Base-by-base conservation (phyloP, 768 basidiomycete species). In the Lactarius evosmus region DNA sequence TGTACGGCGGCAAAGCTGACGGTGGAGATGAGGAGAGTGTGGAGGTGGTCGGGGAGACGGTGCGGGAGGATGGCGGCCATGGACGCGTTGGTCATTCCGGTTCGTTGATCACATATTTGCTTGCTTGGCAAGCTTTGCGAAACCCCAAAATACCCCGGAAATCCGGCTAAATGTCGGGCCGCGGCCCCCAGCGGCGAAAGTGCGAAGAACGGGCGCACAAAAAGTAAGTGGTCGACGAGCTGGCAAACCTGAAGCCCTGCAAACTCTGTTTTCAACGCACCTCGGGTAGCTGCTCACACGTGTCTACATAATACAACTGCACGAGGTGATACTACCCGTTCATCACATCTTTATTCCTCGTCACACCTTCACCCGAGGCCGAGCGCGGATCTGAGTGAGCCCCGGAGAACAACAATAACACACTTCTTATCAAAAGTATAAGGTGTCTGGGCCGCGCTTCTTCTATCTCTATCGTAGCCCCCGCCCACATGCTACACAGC, bases 1-100 rank as follows among this genome's bases (percentile, higher is more conserved):
- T 91, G 87, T 49, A 88, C 71, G 56, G 78, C 69, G 25, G 82
- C 79, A 72, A 91, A 92, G 59, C 78, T 77, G 30, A 81, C 65
- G 70, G 85, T 83, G 2, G 87, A 77, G 67, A 78, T 74, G 51
- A 83, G 72, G 56, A 90, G 76, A 2, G 81, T 79, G 36, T 82
- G 77, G 19, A 88, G 78, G 69, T 86, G 79, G 2, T 79, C 77
- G 0, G 82, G 79, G 53, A 91, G 79, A 59, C 82, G 79, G 36
- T 62, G 70, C 36, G 61, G 65, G 56, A 66, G 62, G 52, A 63
- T 63, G 6, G 65, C 41, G 8, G 65, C 56, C 62, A 63, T 63
- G 33, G 36, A 29, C 56, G 56, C 34, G 56, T n/a, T 29, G 52
- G 16, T n/a, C 3, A 22, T 19, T 14, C 3, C 40, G 19, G 19